Evolutionary conservation across 2,329 filamentous ascomycete species (phyloP), one percentile per base, ranked within the genome.

Genomic region (Neofusicoccum umdonicola): DNA sequence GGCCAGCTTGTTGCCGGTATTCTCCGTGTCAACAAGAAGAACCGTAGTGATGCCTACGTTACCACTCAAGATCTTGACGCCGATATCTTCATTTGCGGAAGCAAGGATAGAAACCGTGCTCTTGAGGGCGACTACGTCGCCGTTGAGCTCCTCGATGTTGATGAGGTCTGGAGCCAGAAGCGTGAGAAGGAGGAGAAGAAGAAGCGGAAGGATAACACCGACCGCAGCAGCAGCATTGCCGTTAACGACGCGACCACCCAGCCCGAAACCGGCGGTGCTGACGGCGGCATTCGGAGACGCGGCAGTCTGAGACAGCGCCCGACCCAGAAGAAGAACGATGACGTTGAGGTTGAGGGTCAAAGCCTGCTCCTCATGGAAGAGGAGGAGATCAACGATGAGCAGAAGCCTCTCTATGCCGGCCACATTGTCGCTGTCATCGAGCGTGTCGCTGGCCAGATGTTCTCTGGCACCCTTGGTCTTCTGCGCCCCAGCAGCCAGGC

Each of bases 121-220:
- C 85, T 99, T 41, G 95, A 99, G 77, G 95, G 95, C 66, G 95
- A 99, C 76, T 85, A 97, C 63, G 95, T 99, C 65, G 95, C 95
- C 37, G 88, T 99, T 62, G 95, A 99, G 80, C 88, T 99, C 52
- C 88, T 99, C 60, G 94, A 99, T 73, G 95, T 99, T 7, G 95
- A 98, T 76, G 95, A 99, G 75, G 95, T 99, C 2, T 99, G 95
- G 95, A 88, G 90, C 27, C 95, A 99, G 83, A 99, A 99, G 85
- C 92, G 93, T 64, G 95, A 99, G 79, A 99, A 99, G 78, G 95
- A 99, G 80, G 95, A 99, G 78, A 99, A 99, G 86, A 99, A 99
- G 87, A 99, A 98, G 83, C 91, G 95, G 78, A 99, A 99, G 84
- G 95, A 99, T 74, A 96, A 93, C 39, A 95, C 98, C 76, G 93